These are phyloP conservation scores for Backusella psychrophila DNA, from an alignment of 192 early-diverging fungal species.

Conservation along the genomic window DNA sequence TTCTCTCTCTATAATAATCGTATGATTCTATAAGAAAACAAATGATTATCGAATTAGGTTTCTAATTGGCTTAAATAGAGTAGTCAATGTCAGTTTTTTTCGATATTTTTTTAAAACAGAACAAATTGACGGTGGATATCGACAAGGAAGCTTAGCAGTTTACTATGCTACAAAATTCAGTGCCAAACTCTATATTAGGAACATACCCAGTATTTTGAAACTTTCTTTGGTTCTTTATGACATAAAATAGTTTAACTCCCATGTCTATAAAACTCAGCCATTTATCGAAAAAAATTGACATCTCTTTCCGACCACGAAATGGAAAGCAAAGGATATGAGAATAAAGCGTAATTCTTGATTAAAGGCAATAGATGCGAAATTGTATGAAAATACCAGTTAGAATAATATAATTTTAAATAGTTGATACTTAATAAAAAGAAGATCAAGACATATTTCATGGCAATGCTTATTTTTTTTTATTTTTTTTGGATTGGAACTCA, in stretches of 20 bases:
- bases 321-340: too few species aligned
- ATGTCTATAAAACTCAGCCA: background rate
- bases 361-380: too few species aligned
- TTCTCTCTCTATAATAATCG: background rate
- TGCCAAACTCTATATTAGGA: background rate
- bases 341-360: too few species aligned
- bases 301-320: too few species aligned
- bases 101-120: background rate
- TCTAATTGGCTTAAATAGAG: background rate
- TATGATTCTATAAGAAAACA: background rate
- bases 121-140: background rate
- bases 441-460: too few species aligned
- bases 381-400: too few species aligned
- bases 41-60: background rate
- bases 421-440: too few species aligned
- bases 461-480: too few species aligned
- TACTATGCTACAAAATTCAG: background rate
- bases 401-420: too few species aligned
- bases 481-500: too few species aligned
- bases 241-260: background rate
- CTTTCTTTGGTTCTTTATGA: background rate
- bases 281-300: background rate
- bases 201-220: background rate
- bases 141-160: background rate
- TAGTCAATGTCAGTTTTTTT: background rate